phyloP scores from a whole-genome alignment of 768 basidiomycete species.

The Pholiota microspora region DNA sequence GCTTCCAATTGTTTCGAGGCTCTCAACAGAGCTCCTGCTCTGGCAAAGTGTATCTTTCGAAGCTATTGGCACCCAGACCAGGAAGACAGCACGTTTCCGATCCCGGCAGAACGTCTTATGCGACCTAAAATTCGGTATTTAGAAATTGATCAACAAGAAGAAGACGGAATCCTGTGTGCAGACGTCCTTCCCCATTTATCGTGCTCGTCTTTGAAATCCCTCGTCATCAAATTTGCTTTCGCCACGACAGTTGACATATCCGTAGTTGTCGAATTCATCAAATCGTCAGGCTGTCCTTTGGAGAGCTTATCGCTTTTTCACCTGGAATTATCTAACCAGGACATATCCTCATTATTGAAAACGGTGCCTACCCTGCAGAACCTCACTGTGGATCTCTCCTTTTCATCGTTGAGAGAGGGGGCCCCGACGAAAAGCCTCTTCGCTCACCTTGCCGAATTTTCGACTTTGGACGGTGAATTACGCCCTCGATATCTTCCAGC shows the following conservation, averaged over 20 bases:
- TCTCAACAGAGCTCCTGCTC: not conserved
- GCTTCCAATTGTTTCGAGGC: not conserved
- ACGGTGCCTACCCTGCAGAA: not conserved
- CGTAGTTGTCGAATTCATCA: not conserved
- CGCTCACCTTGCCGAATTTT: not conserved
- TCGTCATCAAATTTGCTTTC: not conserved
- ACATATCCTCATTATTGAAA: not conserved
- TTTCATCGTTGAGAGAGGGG: not conserved
- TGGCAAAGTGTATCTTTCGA: not conserved
- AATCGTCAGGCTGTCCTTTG: not conserved
- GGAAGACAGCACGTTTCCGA: not conserved
- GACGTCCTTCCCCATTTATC: not conserved
- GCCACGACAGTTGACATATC: not conserved
- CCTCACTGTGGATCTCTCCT: not conserved
- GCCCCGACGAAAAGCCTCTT: not conserved
- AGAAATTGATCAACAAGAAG: not conserved
- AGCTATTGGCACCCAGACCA: too few relatives aligned
- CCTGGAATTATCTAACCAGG: not conserved
- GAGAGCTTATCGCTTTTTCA: not conserved
- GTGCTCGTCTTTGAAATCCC: not conserved
- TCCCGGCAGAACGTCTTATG: not conserved
- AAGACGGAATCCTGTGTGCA: too few relatives aligned
- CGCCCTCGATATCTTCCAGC: not conserved
- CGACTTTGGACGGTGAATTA: not conserved
- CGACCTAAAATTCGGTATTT: not conserved